Conservation (phyloP, 176 grass and related monocot species). For the Hsuehochloa calcarea region DNA sequence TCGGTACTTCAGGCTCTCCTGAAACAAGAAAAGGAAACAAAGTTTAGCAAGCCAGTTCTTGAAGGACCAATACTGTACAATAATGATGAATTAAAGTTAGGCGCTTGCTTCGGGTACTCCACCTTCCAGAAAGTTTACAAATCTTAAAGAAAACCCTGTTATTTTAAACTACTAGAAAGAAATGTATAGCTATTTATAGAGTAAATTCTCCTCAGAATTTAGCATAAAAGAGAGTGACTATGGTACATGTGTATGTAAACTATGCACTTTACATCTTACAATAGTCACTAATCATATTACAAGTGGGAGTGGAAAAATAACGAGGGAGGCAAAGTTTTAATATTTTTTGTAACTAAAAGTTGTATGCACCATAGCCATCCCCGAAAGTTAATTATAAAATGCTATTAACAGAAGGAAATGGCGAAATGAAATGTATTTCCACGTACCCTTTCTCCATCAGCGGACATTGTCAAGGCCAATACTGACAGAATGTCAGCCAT, state of each 20-base stretch:
- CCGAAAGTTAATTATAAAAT: not conserved
- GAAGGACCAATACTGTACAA: not conserved
- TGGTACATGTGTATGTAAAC: no score
- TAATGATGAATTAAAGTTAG: not conserved
- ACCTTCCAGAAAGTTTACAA: not conserved
- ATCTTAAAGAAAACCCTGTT: not conserved
- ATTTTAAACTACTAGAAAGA: not conserved
- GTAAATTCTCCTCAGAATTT: not conserved
- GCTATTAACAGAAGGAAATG: not conserved
- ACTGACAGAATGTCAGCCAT: constrained; percentile 86
- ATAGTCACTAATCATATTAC: no score
- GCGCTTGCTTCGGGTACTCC: not conserved
- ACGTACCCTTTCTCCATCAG: constrained; percentile 78
- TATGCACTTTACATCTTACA: no score
- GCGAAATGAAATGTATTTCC: not conserved
- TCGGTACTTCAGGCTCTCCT: constrained; percentile 79
- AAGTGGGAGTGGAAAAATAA: no score
- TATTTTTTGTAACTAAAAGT: no score
- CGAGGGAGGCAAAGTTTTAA: no score
- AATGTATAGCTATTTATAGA: not conserved
- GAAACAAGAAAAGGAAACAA: not conserved
- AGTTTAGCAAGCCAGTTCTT: not conserved
- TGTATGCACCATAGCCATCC: no score
- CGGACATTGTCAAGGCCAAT: constrained; percentile 87
- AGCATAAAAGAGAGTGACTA: no score